Base-by-base conservation (phyloP, 2,329 filamentous ascomycete species). In the Endothia cerciana region DNA sequence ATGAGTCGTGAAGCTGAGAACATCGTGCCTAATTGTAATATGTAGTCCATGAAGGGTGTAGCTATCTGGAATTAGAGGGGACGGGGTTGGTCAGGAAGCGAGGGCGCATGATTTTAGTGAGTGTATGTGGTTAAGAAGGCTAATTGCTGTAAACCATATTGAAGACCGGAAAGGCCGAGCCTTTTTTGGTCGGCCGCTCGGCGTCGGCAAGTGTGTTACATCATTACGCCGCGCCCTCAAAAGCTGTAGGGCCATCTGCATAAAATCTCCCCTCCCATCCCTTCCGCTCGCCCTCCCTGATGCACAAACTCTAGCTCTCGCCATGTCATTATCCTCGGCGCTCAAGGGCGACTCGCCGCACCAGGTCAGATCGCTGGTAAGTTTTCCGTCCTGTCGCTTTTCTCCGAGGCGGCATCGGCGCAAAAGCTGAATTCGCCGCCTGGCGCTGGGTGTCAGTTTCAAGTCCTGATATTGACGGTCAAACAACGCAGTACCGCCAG, bases 401-500 rank as follows among this genome's bases (percentile, higher is more conserved):
- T 41, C 61, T 49, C 30, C 22, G 22, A 63, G n/a, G n/a, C 22
- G 30, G 25, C 17, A 55, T 45, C 1, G 25, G 56, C 64, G 47
- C 45, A 28, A 25, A 22, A 28, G 38, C 55, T n/a, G 60, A 41
- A 19, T 4, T 49, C 19, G 22, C 53, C 17, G 22, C 19, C 55
- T 5, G 10, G 19, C n/a, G 33, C 25, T 28, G 13, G 22, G 22
- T 6, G 30, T 10, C n/a, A 5, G 33, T n/a, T 40, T 60, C 60
- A 51, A 62, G 47, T 25, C 49, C 60, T 41, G 66, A 60, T 47
- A 43, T 55, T 68, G 57, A 60, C 53, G 65, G 53, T 41, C 56
- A 22, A 36, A 19, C 15, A 13, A 43, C 60, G 19, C 70, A 97
- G 94, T 98, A 97, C 80, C 94, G 95, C 71, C 94, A 94, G 74